A percentile compares a stretch with the other conserved stretches of the same genome.
Evolutionary conservation across 2,329 filamentous ascomycete species (phyloP).

Genomic region (Xylariaceae sp.): DNA sequence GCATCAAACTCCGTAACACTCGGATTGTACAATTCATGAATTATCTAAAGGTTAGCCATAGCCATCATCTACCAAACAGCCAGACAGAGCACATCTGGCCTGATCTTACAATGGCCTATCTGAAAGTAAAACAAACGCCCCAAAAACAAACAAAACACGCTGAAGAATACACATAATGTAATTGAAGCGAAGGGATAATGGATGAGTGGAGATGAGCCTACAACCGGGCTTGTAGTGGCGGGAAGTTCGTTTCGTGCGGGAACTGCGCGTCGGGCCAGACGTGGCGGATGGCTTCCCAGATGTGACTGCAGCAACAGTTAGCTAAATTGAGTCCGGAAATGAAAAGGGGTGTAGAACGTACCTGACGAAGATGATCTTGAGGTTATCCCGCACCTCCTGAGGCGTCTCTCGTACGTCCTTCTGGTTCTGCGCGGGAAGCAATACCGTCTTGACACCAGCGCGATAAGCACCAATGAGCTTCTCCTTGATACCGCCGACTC

Average conservation of each 20-base stretch:
- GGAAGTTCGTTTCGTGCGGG: constrained; percentile 62
- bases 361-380: constrained; percentile 87
- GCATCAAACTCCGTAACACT: too few relatives aligned
- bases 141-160: constrained; percentile 17
- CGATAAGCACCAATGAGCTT: constrained; percentile 92
- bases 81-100: not conserved
- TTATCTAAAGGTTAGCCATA: not conserved
- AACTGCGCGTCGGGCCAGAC: constrained; percentile 90
- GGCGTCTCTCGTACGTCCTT: constrained; percentile 92
- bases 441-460: constrained; percentile 89
- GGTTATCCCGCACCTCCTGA: constrained; percentile 76
- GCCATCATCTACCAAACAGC: not conserved
- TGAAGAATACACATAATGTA: constrained; percentile 10
- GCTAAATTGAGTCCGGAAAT: constrained; percentile 1
- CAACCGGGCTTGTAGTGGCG: constrained; percentile 72
- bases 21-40: not conserved
- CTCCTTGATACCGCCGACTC: constrained; percentile 97
- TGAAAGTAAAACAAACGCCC: not conserved
- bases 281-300: constrained; percentile 86
- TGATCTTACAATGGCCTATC: not conserved
- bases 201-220: constrained; percentile 38
- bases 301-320: constrained; percentile 55
- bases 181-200: not conserved
- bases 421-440: constrained; percentile 80
- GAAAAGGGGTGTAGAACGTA: constrained; percentile 42